Base-by-base conservation (phyloP, 2,329 filamentous ascomycete genomes). In the Davidsoniella eucalypti region DNA sequence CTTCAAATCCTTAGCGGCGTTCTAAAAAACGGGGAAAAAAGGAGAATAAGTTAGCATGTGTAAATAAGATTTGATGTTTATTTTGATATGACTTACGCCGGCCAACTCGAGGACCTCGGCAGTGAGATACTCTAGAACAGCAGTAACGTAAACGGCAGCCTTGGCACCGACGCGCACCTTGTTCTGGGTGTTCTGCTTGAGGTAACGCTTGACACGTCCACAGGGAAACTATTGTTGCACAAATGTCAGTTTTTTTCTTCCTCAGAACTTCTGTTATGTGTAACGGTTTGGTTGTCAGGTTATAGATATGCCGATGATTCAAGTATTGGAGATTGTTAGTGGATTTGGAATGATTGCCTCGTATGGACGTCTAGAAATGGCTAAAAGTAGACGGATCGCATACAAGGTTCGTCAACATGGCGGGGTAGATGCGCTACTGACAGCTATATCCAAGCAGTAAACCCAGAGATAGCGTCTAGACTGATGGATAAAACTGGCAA, bases 131-230 rank as follows among this genome's bases (percentile, higher is more conserved):
- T 98, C 92, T 46, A 98, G 87, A 51, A 98, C 92, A 51, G 90
- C 90, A 58, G 90, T 90, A 57, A 96, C 84, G 69, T 96, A 96
- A 64, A 96, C 90, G 57, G 90, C 90, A 59, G 90, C 90, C 77
- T 85, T 90, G 63, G 90, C 92, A 61, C 92, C 92, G 58, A 98
- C 93, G 69, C 92, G 90, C 86, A 95, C 96, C 76, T 96, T 96
- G 72, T 95, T 93, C 66, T 96, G 92, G 46, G 92, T 96, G 72
- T 95, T 95, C 68, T 87, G 87, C 79, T 96, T 95, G 65, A 98
- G 76, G 73, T 96, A 96, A 72, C 92, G 88, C 84, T 98, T 98
- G 69, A 98, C 92, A 82, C 92, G 92, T 70, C 92, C 92, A 67
- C 92, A 98, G 55, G 92, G 92, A 67, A 98, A 98, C 92, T 98